Evolutionary conservation across 495 filamentous ascomycete genomes (phyloP), one percentile per base, ranked within the genome.

Genomic region (Lasiosphaeris hirsuta): DNA sequence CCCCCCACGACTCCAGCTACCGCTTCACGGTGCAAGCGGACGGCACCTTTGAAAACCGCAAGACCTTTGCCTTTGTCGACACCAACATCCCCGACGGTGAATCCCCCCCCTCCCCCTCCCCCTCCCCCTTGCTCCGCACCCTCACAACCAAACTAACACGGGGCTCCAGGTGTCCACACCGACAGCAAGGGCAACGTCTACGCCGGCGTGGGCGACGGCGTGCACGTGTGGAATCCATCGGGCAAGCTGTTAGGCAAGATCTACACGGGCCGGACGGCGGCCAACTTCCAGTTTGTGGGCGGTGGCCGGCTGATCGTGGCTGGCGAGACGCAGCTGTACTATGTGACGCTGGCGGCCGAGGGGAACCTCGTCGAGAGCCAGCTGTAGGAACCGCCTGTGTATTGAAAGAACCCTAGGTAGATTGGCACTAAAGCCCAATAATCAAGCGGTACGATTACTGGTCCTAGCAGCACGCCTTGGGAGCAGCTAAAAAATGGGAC

Each of bases 171-270:
- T 10, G 72, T 88, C 45, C 84, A 86, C 60, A 74, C 72, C 58
- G 84, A 88, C 64, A 71, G 73, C 34, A 70, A 78, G 9, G 83
- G 83, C 0, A 84, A 86, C 57, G 78, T 88, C 5, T 88, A 85
- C 58, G 71, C 76, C 18, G 84, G 79, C 3, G 80, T 76, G 43
- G 82, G 81, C 3, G 84, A 85, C 58, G 84, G 85, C 19, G 73
- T 86, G n/a, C 77, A 85, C 45, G 79, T 87, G 4, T 87, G 75
- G 73, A 82, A 78, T 48, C 69, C 78, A 3, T 78, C 77, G 0
- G 83, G 83, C 13, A 78, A 73, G 5, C 72, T 86, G 3, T 64
- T 88, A 4, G 85, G 84, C 14, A 85, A 82, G 68, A 83, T 86
- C 19, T 76, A 77, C 36, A 58, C 74, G 3, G 76, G 76, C 10